Percentiles rank a stretch among this genome's conserved stretches.
These are phyloP conservation scores for Hanseniaspora uvarum DNA, from an alignment of 1,139 yeast genomes.

Conservation along the genomic window DNA sequence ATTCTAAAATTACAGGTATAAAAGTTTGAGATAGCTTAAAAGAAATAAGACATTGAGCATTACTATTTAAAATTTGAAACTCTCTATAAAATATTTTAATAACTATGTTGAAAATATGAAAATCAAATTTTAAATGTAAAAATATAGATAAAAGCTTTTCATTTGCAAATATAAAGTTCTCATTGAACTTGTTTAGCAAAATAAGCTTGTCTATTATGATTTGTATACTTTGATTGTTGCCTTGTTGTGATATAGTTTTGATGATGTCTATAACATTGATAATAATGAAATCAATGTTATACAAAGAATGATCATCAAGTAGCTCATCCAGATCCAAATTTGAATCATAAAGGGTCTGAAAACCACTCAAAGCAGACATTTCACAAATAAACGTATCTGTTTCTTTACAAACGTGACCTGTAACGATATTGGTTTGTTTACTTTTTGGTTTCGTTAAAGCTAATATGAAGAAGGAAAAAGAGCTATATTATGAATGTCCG, in stretches of 20 bases:
- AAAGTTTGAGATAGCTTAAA: neutral
- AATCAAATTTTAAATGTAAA: conserved; percentile 6
- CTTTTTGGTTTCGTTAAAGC: neutral
- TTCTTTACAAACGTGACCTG: no score
- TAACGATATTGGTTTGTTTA: neutral
- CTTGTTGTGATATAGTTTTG: neutral
- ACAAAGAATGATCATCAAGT: conserved; percentile 1
- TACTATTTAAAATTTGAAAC: neutral
- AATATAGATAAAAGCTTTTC: conserved; percentile 9
- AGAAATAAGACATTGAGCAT: conserved; percentile 3
- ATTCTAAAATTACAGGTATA: neutral
- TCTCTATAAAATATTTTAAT: conserved; percentile 14
- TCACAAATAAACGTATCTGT: neutral
- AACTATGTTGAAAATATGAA: conserved; percentile 2
- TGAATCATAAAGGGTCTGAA: neutral
- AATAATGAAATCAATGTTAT: conserved; percentile 2
- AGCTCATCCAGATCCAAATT: conserved; percentile 1
- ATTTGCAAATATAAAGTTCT: conserved; percentile 12
- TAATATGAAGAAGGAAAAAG: no score
- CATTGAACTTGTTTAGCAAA: neutral
- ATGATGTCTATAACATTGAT: conserved; percentile 10
- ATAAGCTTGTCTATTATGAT: conserved; percentile 4
- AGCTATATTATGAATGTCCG: no score
- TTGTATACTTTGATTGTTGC: neutral
- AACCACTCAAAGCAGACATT: neutral